Evolutionary conservation across 768 basidiomycete species (phyloP).

Genomic region (Rickenella mellea): DNA sequence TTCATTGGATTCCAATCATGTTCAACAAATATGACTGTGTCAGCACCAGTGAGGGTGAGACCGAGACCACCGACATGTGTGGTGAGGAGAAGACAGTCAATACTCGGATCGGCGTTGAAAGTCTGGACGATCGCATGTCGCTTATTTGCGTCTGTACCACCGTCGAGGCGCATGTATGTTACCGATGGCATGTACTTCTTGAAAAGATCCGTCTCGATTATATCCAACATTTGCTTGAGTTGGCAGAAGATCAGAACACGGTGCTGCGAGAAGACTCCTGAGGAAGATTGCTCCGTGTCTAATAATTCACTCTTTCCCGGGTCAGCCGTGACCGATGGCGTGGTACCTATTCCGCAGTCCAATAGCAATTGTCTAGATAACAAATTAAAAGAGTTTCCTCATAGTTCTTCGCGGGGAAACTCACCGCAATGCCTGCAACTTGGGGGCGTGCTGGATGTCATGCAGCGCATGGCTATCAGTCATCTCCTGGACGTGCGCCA

Average conservation of each 20-base stretch:
- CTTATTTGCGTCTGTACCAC: slow-evolving; percentile 83
- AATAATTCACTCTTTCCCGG: slow-evolving; percentile 57
- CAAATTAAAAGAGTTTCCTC: neutral
- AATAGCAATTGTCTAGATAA: slow-evolving; percentile 72
- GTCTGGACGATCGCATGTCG: slow-evolving; percentile 97
- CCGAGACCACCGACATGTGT: slow-evolving; percentile 97
- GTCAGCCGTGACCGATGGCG: slow-evolving; percentile 33
- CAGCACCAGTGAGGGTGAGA: slow-evolving; percentile 92
- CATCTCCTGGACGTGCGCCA: slow-evolving; percentile 44
- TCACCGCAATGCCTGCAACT: slow-evolving; percentile 83
- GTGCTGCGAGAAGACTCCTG: slow-evolving; percentile 76
- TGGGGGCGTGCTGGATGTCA: slow-evolving; percentile 90
- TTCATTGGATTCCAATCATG: slow-evolving; percentile 99
- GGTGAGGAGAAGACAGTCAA: slow-evolving; percentile 90
- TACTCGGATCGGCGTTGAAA: slow-evolving; percentile 95
- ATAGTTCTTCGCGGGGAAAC: slow-evolving; percentile 16
- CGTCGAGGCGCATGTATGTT: slow-evolving; percentile 97
- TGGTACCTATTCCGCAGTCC: slow-evolving; percentile 87
- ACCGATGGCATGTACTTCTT: slow-evolving; percentile 88
- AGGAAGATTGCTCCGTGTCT: slow-evolving; percentile 42
- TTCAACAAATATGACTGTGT: slow-evolving; percentile 98
- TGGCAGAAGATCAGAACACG: slow-evolving; percentile 99
- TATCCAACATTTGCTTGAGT: slow-evolving; percentile 98
- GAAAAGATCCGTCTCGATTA: slow-evolving; percentile 93
- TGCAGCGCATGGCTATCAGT: slow-evolving; percentile 34